phyloP scores from a whole-genome alignment of 257 asterid genomes.

The Craterostigma plantagineum region DNA sequence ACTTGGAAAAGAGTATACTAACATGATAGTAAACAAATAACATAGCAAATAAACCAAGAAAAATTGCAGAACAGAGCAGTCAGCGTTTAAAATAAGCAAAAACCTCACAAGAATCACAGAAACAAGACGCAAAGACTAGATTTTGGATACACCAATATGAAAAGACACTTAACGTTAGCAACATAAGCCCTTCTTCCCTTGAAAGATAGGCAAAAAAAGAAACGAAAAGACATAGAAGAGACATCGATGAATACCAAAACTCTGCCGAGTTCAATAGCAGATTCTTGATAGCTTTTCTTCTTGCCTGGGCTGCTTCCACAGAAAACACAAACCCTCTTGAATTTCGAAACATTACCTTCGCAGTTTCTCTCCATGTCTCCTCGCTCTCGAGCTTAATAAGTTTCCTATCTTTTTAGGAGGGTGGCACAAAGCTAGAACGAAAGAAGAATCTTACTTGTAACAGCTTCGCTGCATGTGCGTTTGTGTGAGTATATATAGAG shows the following conservation, averaged over 20 bases:
- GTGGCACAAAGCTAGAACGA: conserved; percentile 4
- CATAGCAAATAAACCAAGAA: neutral
- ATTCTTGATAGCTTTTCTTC: conserved; percentile 73
- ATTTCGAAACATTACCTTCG: conserved; percentile 45
- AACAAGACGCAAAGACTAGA: no score
- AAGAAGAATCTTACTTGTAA: conserved; percentile 20
- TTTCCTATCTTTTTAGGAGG: no score
- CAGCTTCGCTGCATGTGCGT: conserved; percentile 9
- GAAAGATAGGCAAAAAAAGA: conserved; percentile 4
- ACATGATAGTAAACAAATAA: no score
- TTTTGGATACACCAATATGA: no score
- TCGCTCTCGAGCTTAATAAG: neutral
- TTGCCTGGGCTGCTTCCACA: conserved; percentile 95
- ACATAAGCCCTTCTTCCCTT: neutral
- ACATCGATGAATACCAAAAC: conserved; percentile 32
- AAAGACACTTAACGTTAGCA: neutral
- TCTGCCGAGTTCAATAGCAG: conserved; percentile 71
- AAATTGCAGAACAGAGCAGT: conserved; percentile 2
- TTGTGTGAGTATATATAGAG: neutral
- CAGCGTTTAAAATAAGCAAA: no score
- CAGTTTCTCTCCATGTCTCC: conserved; percentile 39
- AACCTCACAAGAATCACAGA: no score
- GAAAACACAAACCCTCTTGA: conserved; percentile 80
- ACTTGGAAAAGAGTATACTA: no score
- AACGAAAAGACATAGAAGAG: neutral